Base-by-base conservation (phyloP, 441 rosid genomes). In the Erysimum cheiri region DNA sequence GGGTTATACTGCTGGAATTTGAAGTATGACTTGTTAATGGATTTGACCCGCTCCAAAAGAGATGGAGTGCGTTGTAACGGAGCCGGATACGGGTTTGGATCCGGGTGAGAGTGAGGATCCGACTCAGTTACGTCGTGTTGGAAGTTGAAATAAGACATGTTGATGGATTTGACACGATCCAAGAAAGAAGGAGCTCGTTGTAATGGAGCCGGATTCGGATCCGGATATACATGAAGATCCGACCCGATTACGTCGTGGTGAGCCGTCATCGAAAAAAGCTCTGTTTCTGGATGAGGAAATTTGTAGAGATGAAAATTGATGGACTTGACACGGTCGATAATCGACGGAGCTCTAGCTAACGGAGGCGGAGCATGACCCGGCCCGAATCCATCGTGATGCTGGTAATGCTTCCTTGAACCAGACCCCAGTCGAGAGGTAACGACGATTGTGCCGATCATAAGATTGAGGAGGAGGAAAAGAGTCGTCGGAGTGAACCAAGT, bases 401-500 rank as follows among this genome's bases (percentile, higher is more conserved):
- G 64, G 6, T 71, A 15, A 17, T 15, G 53, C 3, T 73, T 66
- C 4, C 32, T 49, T n/a, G 39, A 31, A 55, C 71, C 52, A 32
- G 82, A 69, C 22, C 74, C 72, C 17, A 83, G 66, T 3, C 82
- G 84, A 57, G 97, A 85, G 14, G 73, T 78, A 65, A 93, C 60
- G 36, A 69, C 67, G 64, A 91, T 82, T 67, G 93, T 85, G 65
- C 83, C 94, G 71, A 93, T 85, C 75, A 87, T 69, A 39, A 91
- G 73, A 73, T 93, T 93, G 70, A 93, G 79, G 32, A 91, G 53
- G 69, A 90, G 52, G 80, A 93, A 91, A 47, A 93, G 91, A 14
- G 82, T 74, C 28, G 88, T 57, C 12, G 96, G 85, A 0, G 93
- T 84, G 47, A 86, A 60, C 86, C 85, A 87, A 78, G 78, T 75